Base-by-base conservation (phyloP, 2,329 filamentous ascomycete genomes). In the Aspergillus novofumigatus region DNA sequence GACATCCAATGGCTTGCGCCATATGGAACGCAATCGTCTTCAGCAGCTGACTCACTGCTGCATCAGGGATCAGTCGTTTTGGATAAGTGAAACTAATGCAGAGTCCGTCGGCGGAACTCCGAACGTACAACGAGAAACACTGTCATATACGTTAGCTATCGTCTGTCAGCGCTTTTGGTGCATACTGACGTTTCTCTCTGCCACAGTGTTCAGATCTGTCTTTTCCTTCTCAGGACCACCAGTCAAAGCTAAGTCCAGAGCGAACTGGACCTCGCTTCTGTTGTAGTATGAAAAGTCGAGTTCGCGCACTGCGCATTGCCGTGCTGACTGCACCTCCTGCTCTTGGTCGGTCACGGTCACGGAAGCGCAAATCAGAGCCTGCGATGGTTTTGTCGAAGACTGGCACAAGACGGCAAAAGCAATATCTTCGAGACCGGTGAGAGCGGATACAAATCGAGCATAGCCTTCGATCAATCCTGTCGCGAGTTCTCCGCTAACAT, bases 351-450 rank as follows among this genome's bases (percentile, higher is more conserved):
- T 51, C 41, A 14, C 49, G 29, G 55, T 25, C 4, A 59, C 50
- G 21, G 59, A 62, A 17, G 65, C 65, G 10, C 54, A 53, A 23
- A 64, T 48, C 9, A 65, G 29, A 1, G 49, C 51, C n/a, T 42
- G 55, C 25, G 50, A n/a, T 3, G 38, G 47, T 25, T 53, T 41
- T 8, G 55, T 48, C 21, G 32, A 57, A 11, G 52, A 11, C 38
- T 53, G 49, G 32, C 60, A 56, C 20, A 53, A 56, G 10, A 66
- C 35, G 20, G 58, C 56, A 54, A 68, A 69, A 10, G 66, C 64
- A 38, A 68, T 38, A 49, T 69, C 67, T 2, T 69, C 66, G 4
- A 64, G 57, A 1, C 65, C 67, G n/a, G 63, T 68, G 26, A 69
- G 63, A 5, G 41, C 26, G 2, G 58, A 61, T 21, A 69, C 52